Evolutionary conservation across 78 protist species (phyloP), one percentile per base, ranked within the genome.

Genomic region (Speleostelium caveatum): DNA sequence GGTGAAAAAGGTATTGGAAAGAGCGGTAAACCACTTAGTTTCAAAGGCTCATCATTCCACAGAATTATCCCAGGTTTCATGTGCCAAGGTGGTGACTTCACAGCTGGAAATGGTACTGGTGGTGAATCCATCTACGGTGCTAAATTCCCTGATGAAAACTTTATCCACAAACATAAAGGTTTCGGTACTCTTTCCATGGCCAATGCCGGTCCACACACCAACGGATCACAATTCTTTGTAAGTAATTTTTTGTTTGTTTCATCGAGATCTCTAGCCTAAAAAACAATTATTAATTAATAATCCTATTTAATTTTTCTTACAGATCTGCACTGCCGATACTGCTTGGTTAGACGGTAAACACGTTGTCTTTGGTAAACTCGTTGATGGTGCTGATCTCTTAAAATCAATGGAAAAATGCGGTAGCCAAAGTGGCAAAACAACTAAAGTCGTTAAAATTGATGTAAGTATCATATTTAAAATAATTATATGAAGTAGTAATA

Each of bases 21-120:
- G 45, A 28, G 68, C 16, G 98, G 98, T 36, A 88, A 89, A 87
- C 95, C 87, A n/a, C 73, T 97, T 8, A 92, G 93, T 85, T 98
- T 62, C 95, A 97, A 97, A 87, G 95, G 96, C 41, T 36, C 74
- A 38, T 0, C 36, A 8, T 98, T 98, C 95, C 99, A 98, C 96
- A 66, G 99, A 17, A 73, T 87, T 69, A 94, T 94, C 73, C 94
- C 94, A 58, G 55, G 66, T 67, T 94, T 94, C 67, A 94, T 94
- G 96, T 32, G 71, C 71, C 95, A 92, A 66, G 95, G 95, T 59
- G 99, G 99, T 6, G 99, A 99, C 83, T 96, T 99, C 85, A 97
- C 99, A 67, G 53, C 42, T 12, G 97, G 96, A 24, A 72, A 98
- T 63, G 99, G 99, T 28, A 96, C 98, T n/a, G 99, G 99, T 21